Conservation (phyloP, 768 basidiomycete genomes). For the Scleroderma citrinum region DNA sequence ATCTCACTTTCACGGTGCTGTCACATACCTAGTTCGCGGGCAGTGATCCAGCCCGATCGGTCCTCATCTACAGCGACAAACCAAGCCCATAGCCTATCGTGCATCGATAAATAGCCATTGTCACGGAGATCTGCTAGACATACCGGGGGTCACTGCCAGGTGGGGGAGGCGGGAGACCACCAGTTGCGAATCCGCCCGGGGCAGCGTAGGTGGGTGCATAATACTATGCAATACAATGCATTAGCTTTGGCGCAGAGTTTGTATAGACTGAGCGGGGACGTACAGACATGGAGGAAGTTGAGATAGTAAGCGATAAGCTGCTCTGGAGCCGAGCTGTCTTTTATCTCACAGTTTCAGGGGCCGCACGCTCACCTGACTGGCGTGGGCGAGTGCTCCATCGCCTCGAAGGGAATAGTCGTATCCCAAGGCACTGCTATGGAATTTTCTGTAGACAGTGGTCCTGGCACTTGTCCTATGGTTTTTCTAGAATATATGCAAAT, state of each 20-base stretch:
- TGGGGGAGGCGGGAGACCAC: constrained; percentile 15
- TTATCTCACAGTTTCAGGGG: background rate
- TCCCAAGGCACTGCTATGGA: no score
- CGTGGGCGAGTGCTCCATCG: no score
- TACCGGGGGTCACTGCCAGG: constrained; percentile 75
- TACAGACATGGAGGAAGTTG: background rate
- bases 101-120: background rate
- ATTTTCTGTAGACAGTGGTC: no score
- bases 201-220: constrained; percentile 1
- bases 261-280: background rate
- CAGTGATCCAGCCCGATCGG: constrained; percentile 60
- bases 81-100: constrained; percentile 62
- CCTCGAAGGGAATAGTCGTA: no score
- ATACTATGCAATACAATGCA: background rate
- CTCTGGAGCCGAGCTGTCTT: background rate
- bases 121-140: constrained; percentile 19
- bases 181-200: constrained; percentile 11
- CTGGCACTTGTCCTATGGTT: no score
- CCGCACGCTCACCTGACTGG: background rate
- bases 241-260: background rate
- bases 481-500: no score
- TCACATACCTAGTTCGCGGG: constrained; percentile 64
- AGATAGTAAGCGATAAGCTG: background rate
- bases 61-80: constrained; percentile 66
- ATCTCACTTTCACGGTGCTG: no score